These are phyloP conservation scores for Schizonepeta tenuifolia DNA, from an alignment of 257 asterid genomes.

Conservation along the genomic window DNA sequence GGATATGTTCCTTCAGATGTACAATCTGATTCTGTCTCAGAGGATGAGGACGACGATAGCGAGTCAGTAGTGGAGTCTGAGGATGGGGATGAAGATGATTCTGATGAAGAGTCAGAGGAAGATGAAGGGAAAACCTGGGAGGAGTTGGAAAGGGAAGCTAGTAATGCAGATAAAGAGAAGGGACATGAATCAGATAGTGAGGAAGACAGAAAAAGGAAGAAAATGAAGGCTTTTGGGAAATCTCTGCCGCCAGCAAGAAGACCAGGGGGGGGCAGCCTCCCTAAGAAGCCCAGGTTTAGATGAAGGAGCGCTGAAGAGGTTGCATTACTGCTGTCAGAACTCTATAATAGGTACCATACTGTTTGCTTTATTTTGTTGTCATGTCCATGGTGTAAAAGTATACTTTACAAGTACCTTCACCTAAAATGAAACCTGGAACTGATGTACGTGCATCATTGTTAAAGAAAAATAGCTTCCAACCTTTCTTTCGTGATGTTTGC, in stretches of 20 bases:
- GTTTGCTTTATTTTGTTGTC: background rate
- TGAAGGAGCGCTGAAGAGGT: slow-evolving; percentile 26
- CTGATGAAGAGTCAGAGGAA: slow-evolving; percentile 49
- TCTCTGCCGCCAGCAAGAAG: slow-evolving; percentile 53
- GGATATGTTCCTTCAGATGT: slow-evolving; percentile 61
- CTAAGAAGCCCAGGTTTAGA: slow-evolving; percentile 61
- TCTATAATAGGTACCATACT: slow-evolving; percentile 1
- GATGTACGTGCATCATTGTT: background rate
- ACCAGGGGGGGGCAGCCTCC: slow-evolving; percentile 40
- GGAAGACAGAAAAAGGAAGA: slow-evolving; percentile 58
- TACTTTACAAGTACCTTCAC: background rate
- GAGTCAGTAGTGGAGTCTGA: slow-evolving; percentile 64
- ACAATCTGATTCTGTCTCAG: slow-evolving; percentile 55
- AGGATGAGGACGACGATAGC: slow-evolving; percentile 52
- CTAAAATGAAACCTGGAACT: background rate
- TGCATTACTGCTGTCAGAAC: background rate
- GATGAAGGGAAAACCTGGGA: slow-evolving; percentile 74
- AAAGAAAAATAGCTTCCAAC: background rate
- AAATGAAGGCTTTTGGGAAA: slow-evolving; percentile 57
- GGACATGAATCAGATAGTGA: slow-evolving; percentile 69
- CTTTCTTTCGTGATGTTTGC: background rate
- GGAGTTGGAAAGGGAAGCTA: slow-evolving; percentile 69
- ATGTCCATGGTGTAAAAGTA: background rate
- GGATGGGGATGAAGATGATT: slow-evolving; percentile 54
- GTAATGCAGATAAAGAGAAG: slow-evolving; percentile 60